Conservation (phyloP, 176 grass and related monocot species). For the Rhynchospora breviuscula region DNA sequence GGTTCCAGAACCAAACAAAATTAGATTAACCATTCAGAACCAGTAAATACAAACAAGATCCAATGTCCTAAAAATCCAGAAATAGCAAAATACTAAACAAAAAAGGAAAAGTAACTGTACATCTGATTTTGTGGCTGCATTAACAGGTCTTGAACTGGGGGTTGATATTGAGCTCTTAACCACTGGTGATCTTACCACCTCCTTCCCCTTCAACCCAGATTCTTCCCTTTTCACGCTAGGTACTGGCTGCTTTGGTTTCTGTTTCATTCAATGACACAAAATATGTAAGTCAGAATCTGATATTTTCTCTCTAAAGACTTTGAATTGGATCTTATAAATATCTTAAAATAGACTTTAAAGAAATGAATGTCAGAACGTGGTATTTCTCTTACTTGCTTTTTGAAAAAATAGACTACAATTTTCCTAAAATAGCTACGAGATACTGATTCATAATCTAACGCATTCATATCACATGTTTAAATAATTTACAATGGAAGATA, state of each 20-base stretch:
- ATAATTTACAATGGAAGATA: neutral
- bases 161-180: neutral
- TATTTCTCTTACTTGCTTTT: neutral
- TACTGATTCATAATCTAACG: neutral
- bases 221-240: conserved; percentile 23
- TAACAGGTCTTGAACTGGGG: neutral
- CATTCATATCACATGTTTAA: neutral
- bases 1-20: neutral
- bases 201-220: conserved; percentile 25
- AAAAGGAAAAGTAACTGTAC: conserved; percentile 15
- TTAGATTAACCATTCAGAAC: neutral
- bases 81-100: neutral
- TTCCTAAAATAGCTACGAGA: neutral
- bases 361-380: neutral
- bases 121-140: conserved; percentile 14
- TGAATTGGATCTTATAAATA: conserved; percentile 6
- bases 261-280: conserved; percentile 14
- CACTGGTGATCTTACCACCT: neutral
- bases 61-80: neutral
- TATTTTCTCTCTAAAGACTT: neutral
- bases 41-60: neutral
- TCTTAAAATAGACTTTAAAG: conserved; percentile 8
- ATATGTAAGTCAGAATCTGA: neutral
- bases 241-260: conserved; percentile 13
- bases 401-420: neutral